Percentiles rank a stretch among this genome's conserved stretches.
Evolutionary conservation across 331 rosid species (phyloP).

Genomic region (Ulmus americana): DNA sequence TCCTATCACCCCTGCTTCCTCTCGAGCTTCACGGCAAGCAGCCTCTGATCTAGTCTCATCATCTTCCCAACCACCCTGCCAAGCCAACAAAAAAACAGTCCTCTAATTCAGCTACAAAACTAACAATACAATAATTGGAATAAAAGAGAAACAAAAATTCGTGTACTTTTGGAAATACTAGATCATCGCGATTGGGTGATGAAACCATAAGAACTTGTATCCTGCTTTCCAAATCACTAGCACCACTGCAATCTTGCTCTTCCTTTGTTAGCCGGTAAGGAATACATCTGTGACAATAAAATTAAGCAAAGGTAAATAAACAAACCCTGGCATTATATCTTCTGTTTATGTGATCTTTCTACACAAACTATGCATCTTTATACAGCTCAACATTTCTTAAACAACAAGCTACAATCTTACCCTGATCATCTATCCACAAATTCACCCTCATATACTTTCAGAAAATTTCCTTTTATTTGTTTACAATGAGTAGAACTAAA

Average conservation of each 20-base stretch:
- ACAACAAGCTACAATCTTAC: too few relatives aligned
- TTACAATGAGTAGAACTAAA: too few relatives aligned
- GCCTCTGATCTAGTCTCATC: slow-evolving; percentile 76
- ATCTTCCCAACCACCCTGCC: slow-evolving; percentile 91
- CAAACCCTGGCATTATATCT: too few relatives aligned
- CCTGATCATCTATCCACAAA: too few relatives aligned
- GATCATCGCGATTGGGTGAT: slow-evolving; percentile 73
- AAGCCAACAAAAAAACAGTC: not conserved
- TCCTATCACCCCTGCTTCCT: slow-evolving; percentile 91
- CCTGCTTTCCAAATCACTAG: slow-evolving; percentile 25
- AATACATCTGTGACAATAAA: slow-evolving; percentile 54
- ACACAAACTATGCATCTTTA: too few relatives aligned
- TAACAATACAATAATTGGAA: too few relatives aligned
- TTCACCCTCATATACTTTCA: too few relatives aligned
- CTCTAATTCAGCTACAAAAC: too few relatives aligned
- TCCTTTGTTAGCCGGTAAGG: slow-evolving; percentile 58
- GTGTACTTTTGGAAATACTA: slow-evolving; percentile 76
- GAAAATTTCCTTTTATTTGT: too few relatives aligned
- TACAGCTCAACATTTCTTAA: too few relatives aligned
- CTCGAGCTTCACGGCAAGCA: slow-evolving; percentile 83
- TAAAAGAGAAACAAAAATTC: slow-evolving; percentile 3
- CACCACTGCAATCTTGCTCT: slow-evolving; percentile 21
- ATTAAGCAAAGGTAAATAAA: slow-evolving; percentile 8
- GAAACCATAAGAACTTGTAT: slow-evolving; percentile 84
- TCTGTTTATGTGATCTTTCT: too few relatives aligned